Base-by-base conservation (phyloP, 1,139 yeast genomes). In the Sugiyamaella novakii region DNA sequence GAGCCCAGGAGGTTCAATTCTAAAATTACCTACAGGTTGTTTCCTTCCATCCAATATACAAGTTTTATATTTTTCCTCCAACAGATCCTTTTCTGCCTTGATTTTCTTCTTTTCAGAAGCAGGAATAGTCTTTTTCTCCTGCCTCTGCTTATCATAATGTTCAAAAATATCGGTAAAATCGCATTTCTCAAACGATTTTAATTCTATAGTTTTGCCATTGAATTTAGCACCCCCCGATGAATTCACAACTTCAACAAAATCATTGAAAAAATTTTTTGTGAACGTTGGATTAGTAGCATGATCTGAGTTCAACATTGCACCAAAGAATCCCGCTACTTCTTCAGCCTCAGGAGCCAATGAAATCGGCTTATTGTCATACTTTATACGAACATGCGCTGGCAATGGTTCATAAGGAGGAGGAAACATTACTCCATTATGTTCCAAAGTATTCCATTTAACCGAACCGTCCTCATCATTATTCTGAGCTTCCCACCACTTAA, bases 271-370 rank as follows among this genome's bases (percentile, higher is more conserved):
- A 66, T 92, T 92, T 63, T 82, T 79, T 59, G 84, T 95, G 67
- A 92, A 92, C 1, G 80, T 83, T 0, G 95, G 91, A 63, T 89
- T 91, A 56, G 81, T 77, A 11, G 91, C 95, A 67, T 91, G 97
- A 58, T 89, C 97, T 0, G 94, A 79, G 59, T 87, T 91, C 38
- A 91, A 55, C 80, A 91, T 78, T 5, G 96, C 96, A 14, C 86
- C 98, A 67, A 76, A 92, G 64, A 89, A 91, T 0, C 97, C 97
- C 0, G 97, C 98, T 29, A 92, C 97, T 67, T 92, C 98, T 68
- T 92, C 98, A 1, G 97, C 98, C 50, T 77, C 87, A 1, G 72
- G 69, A 0, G 96, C 92, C 53, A 91, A 73, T 22, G 71, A 72
- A 0, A 91, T 88, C 0, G 92, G 85, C 56, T 78, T 76, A 1